phyloP scores from a whole-genome alignment of 495 filamentous ascomycete species.

The Extremus antarcticus region DNA sequence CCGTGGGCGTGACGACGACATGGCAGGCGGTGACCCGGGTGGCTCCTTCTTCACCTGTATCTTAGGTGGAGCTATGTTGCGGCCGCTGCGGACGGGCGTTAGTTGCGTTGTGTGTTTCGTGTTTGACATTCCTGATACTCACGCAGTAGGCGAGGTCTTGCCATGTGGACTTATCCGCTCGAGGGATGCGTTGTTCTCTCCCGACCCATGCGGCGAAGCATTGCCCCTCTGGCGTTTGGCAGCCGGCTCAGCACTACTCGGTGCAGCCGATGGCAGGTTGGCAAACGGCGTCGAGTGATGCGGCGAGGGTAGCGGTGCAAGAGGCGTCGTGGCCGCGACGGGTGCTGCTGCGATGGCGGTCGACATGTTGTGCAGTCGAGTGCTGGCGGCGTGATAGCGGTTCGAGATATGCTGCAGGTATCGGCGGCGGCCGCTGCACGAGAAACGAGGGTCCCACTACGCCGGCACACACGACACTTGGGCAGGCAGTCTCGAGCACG shows the following conservation, averaged over 20 bases:
- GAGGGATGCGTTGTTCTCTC: background rate
- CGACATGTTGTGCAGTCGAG: conserved; percentile 6
- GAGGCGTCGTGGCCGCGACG: background rate
- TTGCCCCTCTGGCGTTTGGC: conserved; percentile 18
- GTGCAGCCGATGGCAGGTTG: conserved; percentile 3
- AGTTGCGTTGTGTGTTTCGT: background rate
- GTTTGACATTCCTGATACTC: background rate
- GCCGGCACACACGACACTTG: background rate
- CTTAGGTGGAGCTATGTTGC: conserved; percentile 46
- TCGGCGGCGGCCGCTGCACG: background rate
- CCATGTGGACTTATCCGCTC: background rate
- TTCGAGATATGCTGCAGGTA: too few species aligned
- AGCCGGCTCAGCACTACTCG: conserved; percentile 14
- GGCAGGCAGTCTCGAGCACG: background rate
- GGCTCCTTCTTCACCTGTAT: conserved; percentile 96
- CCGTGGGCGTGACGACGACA: conserved; percentile 64
- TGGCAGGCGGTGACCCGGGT: conserved; percentile 54
- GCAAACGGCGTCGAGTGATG: conserved; percentile 1
- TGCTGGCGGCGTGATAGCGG: too few species aligned
- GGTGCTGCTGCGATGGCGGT: conserved; percentile 11
- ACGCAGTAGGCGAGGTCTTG: conserved; percentile 13
- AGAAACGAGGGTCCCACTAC: background rate
- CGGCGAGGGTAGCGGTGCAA: conserved; percentile 8
- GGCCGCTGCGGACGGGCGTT: conserved; percentile 21
- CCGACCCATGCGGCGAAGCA: conserved; percentile 6